phyloP scores from a whole-genome alignment of 805 yeast genomes.

The Cephaloascus fragrans region DNA sequence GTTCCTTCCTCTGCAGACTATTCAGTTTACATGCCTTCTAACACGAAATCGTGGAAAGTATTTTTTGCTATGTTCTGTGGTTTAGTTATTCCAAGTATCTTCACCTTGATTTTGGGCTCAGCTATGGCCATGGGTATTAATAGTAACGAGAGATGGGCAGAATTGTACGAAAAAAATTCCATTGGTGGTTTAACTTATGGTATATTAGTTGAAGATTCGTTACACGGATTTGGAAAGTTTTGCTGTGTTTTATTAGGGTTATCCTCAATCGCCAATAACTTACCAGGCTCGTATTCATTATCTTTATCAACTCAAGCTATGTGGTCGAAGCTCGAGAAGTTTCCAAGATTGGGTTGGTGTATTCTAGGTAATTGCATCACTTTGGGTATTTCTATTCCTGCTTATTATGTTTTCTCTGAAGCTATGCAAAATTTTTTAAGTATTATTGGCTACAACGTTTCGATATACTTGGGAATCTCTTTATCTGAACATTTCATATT shows the following conservation, averaged over 20 bases:
- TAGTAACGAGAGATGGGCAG: constrained; percentile 16
- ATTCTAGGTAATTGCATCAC: constrained; percentile 19
- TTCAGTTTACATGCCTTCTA: constrained; percentile 19
- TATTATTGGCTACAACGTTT: constrained; percentile 20
- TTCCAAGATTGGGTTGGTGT: constrained; percentile 26
- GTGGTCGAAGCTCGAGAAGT: constrained; percentile 18
- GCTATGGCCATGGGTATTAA: constrained; percentile 19
- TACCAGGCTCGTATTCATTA: constrained; percentile 23
- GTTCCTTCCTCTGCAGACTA: constrained; percentile 22
- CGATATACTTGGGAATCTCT: constrained; percentile 21
- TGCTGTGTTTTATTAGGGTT: constrained; percentile 20
- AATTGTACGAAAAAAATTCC: constrained; percentile 16
- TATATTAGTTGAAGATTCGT: constrained; percentile 15
- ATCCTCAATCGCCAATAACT: constrained; percentile 20
- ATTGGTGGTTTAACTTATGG: constrained; percentile 22
- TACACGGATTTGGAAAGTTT: constrained; percentile 22
- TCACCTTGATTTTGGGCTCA: constrained; percentile 20
- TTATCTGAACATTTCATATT: constrained; percentile 19
- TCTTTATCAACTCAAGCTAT: constrained; percentile 19
- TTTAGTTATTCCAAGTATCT: constrained; percentile 13
- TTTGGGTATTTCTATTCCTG: constrained; percentile 22
- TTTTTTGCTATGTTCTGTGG: constrained; percentile 17
- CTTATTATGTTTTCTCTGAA: constrained; percentile 19
- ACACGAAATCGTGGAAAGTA: constrained; percentile 17
- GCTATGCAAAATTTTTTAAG: constrained; percentile 22